Evolutionary conservation across 192 early-diverging fungal genomes (phyloP), one percentile per base, ranked within the genome.

Genomic region (Coemansia umbellata): DNA sequence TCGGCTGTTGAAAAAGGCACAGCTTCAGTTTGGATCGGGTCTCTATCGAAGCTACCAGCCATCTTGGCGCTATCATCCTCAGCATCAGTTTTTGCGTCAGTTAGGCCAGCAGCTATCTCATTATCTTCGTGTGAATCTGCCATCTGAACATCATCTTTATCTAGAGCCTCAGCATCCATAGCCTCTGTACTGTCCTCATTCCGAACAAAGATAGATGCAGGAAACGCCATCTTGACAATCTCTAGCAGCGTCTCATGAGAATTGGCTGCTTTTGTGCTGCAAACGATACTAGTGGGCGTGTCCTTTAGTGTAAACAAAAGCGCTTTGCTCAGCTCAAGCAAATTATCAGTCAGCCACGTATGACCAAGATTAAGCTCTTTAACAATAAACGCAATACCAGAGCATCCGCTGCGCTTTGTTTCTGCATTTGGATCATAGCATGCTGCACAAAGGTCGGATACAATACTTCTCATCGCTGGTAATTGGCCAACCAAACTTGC

Each of bases 261-360:
- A 41, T 64, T 52, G 1, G 53, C 39, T 5, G 61, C 42, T 40
- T 53, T 43, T 2, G 37, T 31, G 33, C 61, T 27, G 3, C 59
- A 57, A 8, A 75, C 37, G 2, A 47, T 58, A 45, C 36, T 75
- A 14, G 62, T 11, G 31, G 53, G 55, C 63, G 71, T 76, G 63
- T 96, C 95, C 74, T 99, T 98, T 9, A 99, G 83, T 15, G 98
- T 89, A 55, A 92, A 98, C 4, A 99, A 65, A 14, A 99, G 64
- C 1, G 92, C 87, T 53, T 91, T 90, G 58, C 91, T 88, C 60
- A 97, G 94, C 53, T 98, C 97, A 8, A 98, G 66, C 49, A 96
- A 86, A 62, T 94, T 92, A 26, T 90, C 89, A n/a, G 91, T 64
- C 78, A 97, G 86, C 97, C 97, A 99, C 26, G 82, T 75, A 14